Base-by-base conservation (phyloP, 2,329 filamentous ascomycete genomes). In the Cercospora brassicicola region DNA sequence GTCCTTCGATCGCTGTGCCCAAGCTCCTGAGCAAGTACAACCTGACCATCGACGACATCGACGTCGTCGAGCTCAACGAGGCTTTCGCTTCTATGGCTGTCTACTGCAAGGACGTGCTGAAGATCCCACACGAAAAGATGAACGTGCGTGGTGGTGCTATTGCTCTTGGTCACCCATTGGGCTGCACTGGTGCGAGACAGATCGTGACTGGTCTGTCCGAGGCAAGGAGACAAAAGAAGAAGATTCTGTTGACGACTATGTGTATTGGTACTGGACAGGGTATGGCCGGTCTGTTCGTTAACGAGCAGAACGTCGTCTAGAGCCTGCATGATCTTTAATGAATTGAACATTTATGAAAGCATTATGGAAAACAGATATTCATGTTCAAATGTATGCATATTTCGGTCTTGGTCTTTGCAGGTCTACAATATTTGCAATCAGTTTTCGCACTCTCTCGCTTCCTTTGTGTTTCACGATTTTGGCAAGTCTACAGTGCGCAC, bases 31-130 rank as follows among this genome's bases (percentile, higher is more conserved):
- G 82, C 77, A 90, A 95, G 83, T 89, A 90, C 86, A 89, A 90
- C 81, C 82, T 99, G 69, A 87, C 86, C 26, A 84, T 96, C 64
- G 87, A 90, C 67, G 95, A 98, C 75, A 87, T 95, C 70, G 95
- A 99, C 77, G 86, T 98, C 39, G 85, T 94, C 74, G 95, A 98
- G 86, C 82, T 99, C 78, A 99, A 99, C 84, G 95, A 99, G 86
- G 95, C 95, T 1, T 99, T 99, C 77, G 94, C 94, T 23, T 95
- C 91, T 62, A 98, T 98, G 95, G 94, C 93, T 1, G 94, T 97
- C 31, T 98, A 97, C 87, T 97, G 93, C 82, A 70, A 73, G 26
- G 79, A 84, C 67, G 82, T 78, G 72, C 85, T 95, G 61, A 87
- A 87, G 72, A 83, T 94, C 61, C 89, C 91, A 77, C 87, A 86